phyloP scores from a whole-genome alignment of 139 green algal species.

The Picochlorum sp. region DNA sequence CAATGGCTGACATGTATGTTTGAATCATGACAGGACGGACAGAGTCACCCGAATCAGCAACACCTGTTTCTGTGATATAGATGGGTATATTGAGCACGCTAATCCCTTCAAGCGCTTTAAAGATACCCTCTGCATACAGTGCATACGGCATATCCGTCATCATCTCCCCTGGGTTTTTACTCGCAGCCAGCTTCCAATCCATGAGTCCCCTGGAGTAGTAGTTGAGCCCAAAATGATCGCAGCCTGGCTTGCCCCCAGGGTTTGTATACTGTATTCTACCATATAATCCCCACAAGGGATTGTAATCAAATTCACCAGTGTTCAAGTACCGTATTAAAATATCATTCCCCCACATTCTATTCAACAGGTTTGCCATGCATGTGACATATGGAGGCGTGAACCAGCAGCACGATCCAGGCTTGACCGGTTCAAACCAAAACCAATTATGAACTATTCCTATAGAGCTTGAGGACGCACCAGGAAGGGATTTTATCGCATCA shows the following conservation, averaged over 20 bases:
- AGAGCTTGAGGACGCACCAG: conserved; percentile 21
- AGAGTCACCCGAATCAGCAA: conserved; percentile 50
- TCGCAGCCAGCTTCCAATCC: conserved; percentile 45
- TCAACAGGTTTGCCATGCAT: conserved; percentile 29
- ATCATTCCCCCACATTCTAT: conserved; percentile 42
- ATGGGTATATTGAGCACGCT: conserved; percentile 50
- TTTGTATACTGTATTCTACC: conserved; percentile 11
- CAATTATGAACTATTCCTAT: conserved; percentile 55
- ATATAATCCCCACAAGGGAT: conserved; percentile 10
- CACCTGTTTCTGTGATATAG: conserved; percentile 79
- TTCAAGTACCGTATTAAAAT: conserved; percentile 37
- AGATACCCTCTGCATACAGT: conserved; percentile 56
- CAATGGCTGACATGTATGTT: conserved; percentile 36
- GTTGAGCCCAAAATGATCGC: conserved; percentile 49
- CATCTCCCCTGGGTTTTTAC: conserved; percentile 39
- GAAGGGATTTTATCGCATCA: conserved; percentile 52
- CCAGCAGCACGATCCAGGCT: not conserved
- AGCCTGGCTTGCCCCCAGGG: conserved; percentile 16
- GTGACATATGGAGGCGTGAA: conserved; percentile 14
- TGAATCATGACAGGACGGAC: conserved; percentile 25
- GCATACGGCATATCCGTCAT: conserved; percentile 85
- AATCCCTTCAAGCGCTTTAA: conserved; percentile 19
- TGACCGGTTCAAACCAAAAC: conserved; percentile 41
- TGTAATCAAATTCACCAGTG: conserved; percentile 39
- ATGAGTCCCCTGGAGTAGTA: conserved; percentile 47